Evolutionary conservation across 83 land plant genomes (phyloP).

Genomic region (Thuja plicata): DNA sequence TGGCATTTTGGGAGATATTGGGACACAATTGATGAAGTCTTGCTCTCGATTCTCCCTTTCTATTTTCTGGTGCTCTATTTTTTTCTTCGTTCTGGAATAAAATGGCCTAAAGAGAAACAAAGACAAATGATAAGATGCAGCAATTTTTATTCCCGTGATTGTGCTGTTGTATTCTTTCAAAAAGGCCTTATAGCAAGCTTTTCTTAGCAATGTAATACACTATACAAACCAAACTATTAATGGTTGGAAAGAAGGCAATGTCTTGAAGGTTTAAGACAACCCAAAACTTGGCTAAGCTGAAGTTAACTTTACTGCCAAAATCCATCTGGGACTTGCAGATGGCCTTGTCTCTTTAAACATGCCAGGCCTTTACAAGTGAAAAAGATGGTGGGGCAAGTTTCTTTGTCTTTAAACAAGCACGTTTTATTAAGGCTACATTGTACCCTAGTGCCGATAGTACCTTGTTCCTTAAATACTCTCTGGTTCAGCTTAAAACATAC

Average conservation of each 20-base stretch:
- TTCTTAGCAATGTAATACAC: too few relatives aligned
- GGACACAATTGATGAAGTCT: background rate
- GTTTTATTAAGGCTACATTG: too few relatives aligned
- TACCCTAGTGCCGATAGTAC: too few relatives aligned
- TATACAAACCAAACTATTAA: too few relatives aligned
- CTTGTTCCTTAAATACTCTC: too few relatives aligned
- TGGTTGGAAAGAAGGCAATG: too few relatives aligned
- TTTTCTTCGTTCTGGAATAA: too few relatives aligned
- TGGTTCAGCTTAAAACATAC: too few relatives aligned
- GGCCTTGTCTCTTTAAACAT: background rate
- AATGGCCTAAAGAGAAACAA: background rate
- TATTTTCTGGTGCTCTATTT: background rate
- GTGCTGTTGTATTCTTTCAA: background rate
- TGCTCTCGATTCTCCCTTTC: background rate
- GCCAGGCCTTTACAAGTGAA: background rate
- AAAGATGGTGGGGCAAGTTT: background rate
- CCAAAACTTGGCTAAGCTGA: too few relatives aligned
- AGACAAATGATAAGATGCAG: background rate
- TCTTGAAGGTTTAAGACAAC: background rate
- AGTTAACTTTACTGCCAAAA: background rate
- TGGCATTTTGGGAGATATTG: too few relatives aligned
- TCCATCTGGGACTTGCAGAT: background rate
- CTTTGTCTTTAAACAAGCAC: background rate
- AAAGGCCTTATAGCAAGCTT: too few relatives aligned
- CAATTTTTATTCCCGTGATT: too few relatives aligned